Base-by-base conservation (phyloP, 176 grass and related monocot genomes). In the Thinopyrum elongatum region DNA sequence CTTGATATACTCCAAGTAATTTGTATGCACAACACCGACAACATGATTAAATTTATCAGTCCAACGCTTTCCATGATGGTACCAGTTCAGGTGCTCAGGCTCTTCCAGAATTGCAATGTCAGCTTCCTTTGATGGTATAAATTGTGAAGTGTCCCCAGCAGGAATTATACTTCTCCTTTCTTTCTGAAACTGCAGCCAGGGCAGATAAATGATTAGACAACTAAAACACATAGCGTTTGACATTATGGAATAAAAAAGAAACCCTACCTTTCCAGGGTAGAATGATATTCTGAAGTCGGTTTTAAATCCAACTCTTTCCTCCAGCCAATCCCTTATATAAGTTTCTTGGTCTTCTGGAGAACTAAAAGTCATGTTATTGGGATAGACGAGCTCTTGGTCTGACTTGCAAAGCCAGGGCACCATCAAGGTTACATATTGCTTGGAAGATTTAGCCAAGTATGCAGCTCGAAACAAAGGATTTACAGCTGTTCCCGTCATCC, bases 401-500 rank as follows among this genome's bases (percentile, higher is more conserved):
- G 88, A 91, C 82, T 91, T 89, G 83, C 90, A 99, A 81, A 99
- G 92, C 97, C 97, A 99, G 14, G 97, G 97, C 16, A 99, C 94
- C 61, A 96, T 87, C 85, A 96, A 86, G 33, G 97, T 96, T 66
- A 99, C 90, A 69, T 86, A 86, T 86, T 96, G 92, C 74, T 94
- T 90, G 26, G 74, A 83, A 31, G 92, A 91, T 85, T 91, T 94
- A 74, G 97, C 87, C 79, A 99, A 79, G 80, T 99, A 97, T 59
- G 97, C 97, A 74, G 97, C 97, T 67, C 97, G 87, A 92, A 99
- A 99, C 73, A 99, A 80, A 73, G 97, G 94, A 86, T 99, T 99
- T 36, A 99, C 92, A 74, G 97, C 97, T 7, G 97, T 97, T 80
- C 97, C 97, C 8, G 97, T 99, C 97, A 99, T 99, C 97, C 92